phyloP scores from a whole-genome alignment of 768 basidiomycete genomes.

The Panus rudis region DNA sequence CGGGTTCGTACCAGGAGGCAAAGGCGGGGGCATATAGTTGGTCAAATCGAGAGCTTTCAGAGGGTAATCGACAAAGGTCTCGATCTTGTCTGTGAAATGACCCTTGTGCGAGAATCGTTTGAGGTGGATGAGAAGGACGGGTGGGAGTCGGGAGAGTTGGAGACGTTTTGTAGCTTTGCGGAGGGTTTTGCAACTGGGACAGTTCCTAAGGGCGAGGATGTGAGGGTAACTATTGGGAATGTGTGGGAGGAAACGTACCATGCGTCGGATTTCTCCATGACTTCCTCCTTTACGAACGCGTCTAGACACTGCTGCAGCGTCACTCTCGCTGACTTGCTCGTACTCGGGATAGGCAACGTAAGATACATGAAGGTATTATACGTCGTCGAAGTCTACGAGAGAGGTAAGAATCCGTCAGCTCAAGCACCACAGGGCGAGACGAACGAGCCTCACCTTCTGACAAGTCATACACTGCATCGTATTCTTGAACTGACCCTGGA shows the following conservation, averaged over 20 bases:
- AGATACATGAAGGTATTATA: conserved; percentile 97
- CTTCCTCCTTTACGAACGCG: conserved; percentile 83
- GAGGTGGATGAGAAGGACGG: conserved; percentile 85
- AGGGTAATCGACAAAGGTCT: conserved; percentile 92
- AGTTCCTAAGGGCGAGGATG: conserved; percentile 58
- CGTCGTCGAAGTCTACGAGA: conserved; percentile 83
- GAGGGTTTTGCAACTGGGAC: conserved; percentile 86
- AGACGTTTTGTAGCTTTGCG: conserved; percentile 83
- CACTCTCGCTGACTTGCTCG: conserved; percentile 49
- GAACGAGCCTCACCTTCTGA: conserved; percentile 54
- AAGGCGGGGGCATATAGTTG: conserved; percentile 78
- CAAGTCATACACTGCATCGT: conserved; percentile 87
- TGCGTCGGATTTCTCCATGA: conserved; percentile 88
- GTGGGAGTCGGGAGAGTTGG: conserved; percentile 87
- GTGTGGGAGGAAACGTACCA: conserved; percentile 49
- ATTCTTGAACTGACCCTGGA: conserved; percentile 96
- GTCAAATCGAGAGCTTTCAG: conserved; percentile 52
- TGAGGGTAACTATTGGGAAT: neutral
- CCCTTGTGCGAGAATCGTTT: conserved; percentile 91
- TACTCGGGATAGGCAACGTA: conserved; percentile 78
- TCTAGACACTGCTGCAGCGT: conserved; percentile 79
- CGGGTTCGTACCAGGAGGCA: conserved; percentile 45
- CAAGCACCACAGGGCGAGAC: neutral
- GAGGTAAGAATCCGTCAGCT: conserved; percentile 1
- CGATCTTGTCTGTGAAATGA: conserved; percentile 92